Evolutionary conservation across 352 stramenopile species (phyloP).

Genomic region (Globisporangium paddicum): DNA sequence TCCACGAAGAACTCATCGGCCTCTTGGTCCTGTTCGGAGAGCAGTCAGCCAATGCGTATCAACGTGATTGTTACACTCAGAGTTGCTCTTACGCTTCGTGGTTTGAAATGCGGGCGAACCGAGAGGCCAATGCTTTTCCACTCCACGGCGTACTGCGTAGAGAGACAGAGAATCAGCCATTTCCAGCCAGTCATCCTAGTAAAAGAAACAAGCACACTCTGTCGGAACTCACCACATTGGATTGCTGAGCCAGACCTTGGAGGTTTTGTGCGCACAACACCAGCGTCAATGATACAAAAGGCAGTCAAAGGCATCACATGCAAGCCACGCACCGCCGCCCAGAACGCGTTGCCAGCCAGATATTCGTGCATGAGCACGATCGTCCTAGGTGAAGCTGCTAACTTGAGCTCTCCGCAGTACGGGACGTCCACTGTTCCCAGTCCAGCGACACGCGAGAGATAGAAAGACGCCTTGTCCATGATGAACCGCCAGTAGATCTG

Average conservation of each 20-base stretch:
- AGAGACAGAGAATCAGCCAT: no score
- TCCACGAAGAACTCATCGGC: constrained; percentile 5
- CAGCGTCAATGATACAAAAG: no score
- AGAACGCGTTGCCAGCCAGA: constrained; percentile 22
- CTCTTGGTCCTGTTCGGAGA: background rate
- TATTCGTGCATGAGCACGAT: constrained; percentile 23
- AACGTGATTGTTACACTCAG: no score
- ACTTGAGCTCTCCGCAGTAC: constrained; percentile 1
- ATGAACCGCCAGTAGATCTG: constrained; percentile 2
- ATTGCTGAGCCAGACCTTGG: background rate
- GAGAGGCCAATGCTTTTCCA: constrained; percentile 7
- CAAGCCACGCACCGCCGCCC: constrained; percentile 15
- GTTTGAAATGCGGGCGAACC: constrained; percentile 3
- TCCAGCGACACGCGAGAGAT: background rate
- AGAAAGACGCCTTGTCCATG: background rate
- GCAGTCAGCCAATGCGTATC: background rate
- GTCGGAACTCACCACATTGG: constrained; percentile 1
- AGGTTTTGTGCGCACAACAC: background rate
- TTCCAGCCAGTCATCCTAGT: no score
- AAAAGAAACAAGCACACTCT: no score
- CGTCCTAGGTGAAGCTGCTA: background rate
- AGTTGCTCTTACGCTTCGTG: background rate
- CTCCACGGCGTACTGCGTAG: background rate
- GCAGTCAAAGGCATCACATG: no score
- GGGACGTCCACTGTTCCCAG: constrained; percentile 2